Evolutionary conservation across 1,284 basidiomycete species (phyloP), one percentile per base, ranked within the genome.

Genomic region (Trichosporon sp.): DNA sequence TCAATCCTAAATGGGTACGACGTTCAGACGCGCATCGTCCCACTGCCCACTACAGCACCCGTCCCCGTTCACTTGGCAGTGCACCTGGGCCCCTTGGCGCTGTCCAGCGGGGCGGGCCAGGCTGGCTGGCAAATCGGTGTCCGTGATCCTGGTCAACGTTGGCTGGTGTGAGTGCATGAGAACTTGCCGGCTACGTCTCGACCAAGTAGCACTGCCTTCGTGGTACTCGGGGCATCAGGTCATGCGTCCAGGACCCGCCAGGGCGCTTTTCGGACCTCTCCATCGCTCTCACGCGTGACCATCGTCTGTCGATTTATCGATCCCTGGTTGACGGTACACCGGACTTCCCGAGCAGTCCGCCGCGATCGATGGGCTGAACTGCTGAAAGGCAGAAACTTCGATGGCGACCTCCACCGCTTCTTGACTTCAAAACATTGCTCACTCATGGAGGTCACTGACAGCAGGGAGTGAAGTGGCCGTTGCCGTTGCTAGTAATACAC

Each of bases 81-180:
- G 43, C 43, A 46, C 43, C 38, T 40, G 38, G 38, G 38, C 38
- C 2, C 7, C 38, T 46, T 46, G 43, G 43, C 43, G 43, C 16
- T 46, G 16, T 5, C 43, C 7, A 10, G 35, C 35, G 5, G 35
- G 35, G 35, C 35, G 35, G 5, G 35, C 35, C 35, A 11, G 40
- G 11, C 40, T 43, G 40, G 40, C 43, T 46, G 43, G 16, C 4
- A 46, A 12, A 12, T n/a, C 43, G 43, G 35, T 10, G 35, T 37
- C 35, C 35, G 38, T 40, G 38, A 40, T 40, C 38, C 38, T 10
- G 38, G 8, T 12, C 38, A 40, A 10, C 35, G 12, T 40, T 40
- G 43, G 43, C 43, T 46, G 43, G 43, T 46, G 43, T 46, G 43
- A 46, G 43, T 46, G 43, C 43, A 46, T 46, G 43, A n/a, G 43